Conservation (phyloP, 768 basidiomycete species). For the Macrocybe gigantea region DNA sequence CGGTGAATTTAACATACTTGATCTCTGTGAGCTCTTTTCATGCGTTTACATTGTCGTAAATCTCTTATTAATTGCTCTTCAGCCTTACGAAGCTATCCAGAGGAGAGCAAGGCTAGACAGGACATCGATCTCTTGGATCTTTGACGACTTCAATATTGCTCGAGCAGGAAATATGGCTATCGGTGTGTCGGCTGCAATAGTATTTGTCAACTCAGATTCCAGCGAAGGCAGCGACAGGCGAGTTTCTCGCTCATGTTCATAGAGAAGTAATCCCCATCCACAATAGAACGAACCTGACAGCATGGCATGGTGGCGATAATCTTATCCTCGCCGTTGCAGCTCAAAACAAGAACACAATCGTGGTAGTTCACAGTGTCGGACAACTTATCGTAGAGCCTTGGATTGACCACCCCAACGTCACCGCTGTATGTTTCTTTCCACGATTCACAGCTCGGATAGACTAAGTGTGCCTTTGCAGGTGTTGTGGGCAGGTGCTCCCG, state of each 20-base stretch:
- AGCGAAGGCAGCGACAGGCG: slow-evolving; percentile 48
- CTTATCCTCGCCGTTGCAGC: slow-evolving; percentile 50
- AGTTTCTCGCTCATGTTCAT: slow-evolving; percentile 45
- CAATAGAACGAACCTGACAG: slow-evolving; percentile 55
- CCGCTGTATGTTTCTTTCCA: slow-evolving; percentile 28
- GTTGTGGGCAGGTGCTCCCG: slow-evolving; percentile 42
- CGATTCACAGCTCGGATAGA: slow-evolving; percentile 19
- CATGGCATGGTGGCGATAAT: slow-evolving; percentile 51
- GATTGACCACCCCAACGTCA: slow-evolving; percentile 49
- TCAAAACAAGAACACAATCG: slow-evolving; percentile 46
- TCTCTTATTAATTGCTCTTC: neutral
- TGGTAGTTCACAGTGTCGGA: slow-evolving; percentile 39
- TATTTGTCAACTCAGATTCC: slow-evolving; percentile 79
- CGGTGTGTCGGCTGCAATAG: slow-evolving; percentile 59
- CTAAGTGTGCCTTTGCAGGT: slow-evolving; percentile 11
- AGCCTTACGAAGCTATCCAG: slow-evolving; percentile 83
- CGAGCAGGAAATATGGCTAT: slow-evolving; percentile 42
- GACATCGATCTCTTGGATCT: slow-evolving; percentile 64
- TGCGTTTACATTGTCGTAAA: neutral
- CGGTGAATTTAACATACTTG: slow-evolving; percentile 65
- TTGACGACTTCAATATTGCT: slow-evolving; percentile 62
- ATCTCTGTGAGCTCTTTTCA: slow-evolving; percentile 46
- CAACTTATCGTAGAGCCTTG: slow-evolving; percentile 36
- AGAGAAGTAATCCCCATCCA: slow-evolving; percentile 13
- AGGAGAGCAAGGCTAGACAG: slow-evolving; percentile 59